Evolutionary conservation across 2,329 filamentous ascomycete genomes (phyloP), one percentile per base, ranked within the genome.

Genomic region (Verticillium tricorpus): DNA sequence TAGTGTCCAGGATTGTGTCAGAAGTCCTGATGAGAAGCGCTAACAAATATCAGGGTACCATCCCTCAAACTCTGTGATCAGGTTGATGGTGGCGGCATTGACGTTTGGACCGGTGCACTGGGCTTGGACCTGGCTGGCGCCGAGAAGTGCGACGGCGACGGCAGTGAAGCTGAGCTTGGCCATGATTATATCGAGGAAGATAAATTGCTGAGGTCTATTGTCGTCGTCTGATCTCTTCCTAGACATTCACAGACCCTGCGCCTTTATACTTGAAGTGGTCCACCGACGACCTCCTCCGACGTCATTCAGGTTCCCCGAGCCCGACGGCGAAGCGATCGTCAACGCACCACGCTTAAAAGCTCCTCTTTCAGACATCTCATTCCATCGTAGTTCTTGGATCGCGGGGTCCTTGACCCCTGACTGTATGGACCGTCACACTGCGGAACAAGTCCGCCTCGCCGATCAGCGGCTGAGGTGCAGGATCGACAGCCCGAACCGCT

Each of bases 31-130:
- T 9, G 22, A 22, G 17, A 19, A n/a, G 3, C 8, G 37, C 57
- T 9, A 45, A 64, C 62, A 64, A 37, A 64, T 62, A 35, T 64
- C 31, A 5, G 60, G 55, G 15, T 56, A 25, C 45, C 54, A 64
- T 19, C 63, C 63, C 61, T 64, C 63, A 39, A 64, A 64, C 39
- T 62, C 60, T 14, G 55, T 55, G 52, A 64, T 56, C 6, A 64
- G 58, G 58, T n/a, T 56, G 31, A 64, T 39, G 5, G 60, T 62
- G 34, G 63, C 63, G 11, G 39, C 45, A 59, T 64, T 64, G 25
- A 57, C 61, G 28, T 32, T 34, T 15, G 63, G 63, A 12, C 63
- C 63, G 45, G 25, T 55, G 58, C 63, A 64, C 45, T 60, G 58
- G 2, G 58, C 58, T 7, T 45, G 56, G 31, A 59, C 61, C 28